Evolutionary conservation across 352 stramenopile genomes (phyloP).

Genomic region (Pythium folliculosum): DNA sequence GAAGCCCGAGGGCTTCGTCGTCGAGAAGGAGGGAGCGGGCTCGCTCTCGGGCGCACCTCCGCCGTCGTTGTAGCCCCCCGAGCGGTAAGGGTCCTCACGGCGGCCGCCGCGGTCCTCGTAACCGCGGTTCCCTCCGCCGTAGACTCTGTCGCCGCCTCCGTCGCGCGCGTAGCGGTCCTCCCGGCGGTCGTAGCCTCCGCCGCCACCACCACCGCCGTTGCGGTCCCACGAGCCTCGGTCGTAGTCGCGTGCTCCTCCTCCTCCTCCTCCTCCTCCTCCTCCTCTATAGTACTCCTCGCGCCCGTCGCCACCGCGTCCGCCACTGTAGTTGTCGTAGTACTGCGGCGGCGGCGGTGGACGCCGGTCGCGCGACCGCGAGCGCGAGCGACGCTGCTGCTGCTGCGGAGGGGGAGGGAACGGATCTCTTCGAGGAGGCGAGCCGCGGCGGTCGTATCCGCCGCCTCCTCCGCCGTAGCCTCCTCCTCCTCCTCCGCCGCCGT

Average conservation of each 20-base stretch:
- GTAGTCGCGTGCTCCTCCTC: conserved; percentile 8
- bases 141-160: conserved; percentile 2
- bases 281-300: conserved; percentile 25
- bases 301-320: conserved; percentile 15
- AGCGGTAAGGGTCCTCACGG: conserved; percentile 18
- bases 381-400: conserved; percentile 18
- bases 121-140: conserved; percentile 7
- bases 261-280: not conserved
- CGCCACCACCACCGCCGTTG: conserved; percentile 7
- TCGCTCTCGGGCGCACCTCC: conserved; percentile 2
- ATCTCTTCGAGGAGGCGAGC: conserved; percentile 10
- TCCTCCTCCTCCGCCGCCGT: conserved; percentile 6
- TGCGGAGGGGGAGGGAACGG: not conserved
- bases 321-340: conserved; percentile 21
- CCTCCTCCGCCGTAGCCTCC: conserved; percentile 3
- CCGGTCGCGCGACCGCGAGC: conserved; percentile 28
- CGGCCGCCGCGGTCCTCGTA: conserved; percentile 16
- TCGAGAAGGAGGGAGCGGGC: not conserved
- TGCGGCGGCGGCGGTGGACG: conserved; percentile 8
- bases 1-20: conserved; percentile 16
- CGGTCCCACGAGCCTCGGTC: conserved; percentile 14
- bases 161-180: conserved; percentile 21
- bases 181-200: conserved; percentile 16
- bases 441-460: conserved; percentile 7
- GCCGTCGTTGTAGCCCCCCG: conserved; percentile 1